Evolutionary conservation across 371 early-diverging fungal genomes (phyloP).

Genomic region (Mucor racemosus): DNA sequence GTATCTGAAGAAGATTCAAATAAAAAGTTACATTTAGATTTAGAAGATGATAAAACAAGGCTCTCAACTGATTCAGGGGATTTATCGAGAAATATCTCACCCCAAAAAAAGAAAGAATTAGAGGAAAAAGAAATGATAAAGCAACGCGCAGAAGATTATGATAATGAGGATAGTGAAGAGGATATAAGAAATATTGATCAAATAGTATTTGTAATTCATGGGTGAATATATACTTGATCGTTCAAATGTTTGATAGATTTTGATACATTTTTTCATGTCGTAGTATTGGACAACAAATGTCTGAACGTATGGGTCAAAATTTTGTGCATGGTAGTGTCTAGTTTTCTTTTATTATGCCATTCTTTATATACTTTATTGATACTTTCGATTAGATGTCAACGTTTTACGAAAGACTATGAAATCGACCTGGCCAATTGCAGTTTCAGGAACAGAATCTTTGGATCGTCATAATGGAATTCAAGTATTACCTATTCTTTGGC

Average conservation of each 20-base stretch:
- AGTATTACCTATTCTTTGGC: conserved; percentile 86
- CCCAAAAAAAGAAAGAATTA: conserved; percentile 16
- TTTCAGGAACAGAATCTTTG: conserved; percentile 32
- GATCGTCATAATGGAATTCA: conserved; percentile 69
- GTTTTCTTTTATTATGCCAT: no score
- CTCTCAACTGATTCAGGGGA: conserved; percentile 10
- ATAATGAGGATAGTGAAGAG: conserved; percentile 62
- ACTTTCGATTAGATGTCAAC: conserved; percentile 63
- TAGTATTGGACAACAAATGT: conserved; percentile 84
- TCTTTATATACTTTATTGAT: no score
- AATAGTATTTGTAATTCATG: conserved; percentile 81
- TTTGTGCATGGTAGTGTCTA: conserved; percentile 70
- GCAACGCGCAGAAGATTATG: conserved; percentile 61
- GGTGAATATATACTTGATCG: conserved; percentile 40
- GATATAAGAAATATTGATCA: conserved; percentile 75
- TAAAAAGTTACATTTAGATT: not conserved
- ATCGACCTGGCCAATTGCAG: conserved; percentile 48
- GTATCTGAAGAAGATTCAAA: not conserved
- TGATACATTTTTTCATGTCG: no score
- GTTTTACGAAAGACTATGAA: conserved; percentile 76
- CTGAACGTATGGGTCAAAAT: conserved; percentile 73
- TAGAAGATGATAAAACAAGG: not conserved
- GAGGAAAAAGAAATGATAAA: conserved; percentile 31
- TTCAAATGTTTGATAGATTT: no score
- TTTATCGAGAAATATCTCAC: not conserved